Conservation (phyloP, 805 yeast genomes). For the Candida adriatica region DNA sequence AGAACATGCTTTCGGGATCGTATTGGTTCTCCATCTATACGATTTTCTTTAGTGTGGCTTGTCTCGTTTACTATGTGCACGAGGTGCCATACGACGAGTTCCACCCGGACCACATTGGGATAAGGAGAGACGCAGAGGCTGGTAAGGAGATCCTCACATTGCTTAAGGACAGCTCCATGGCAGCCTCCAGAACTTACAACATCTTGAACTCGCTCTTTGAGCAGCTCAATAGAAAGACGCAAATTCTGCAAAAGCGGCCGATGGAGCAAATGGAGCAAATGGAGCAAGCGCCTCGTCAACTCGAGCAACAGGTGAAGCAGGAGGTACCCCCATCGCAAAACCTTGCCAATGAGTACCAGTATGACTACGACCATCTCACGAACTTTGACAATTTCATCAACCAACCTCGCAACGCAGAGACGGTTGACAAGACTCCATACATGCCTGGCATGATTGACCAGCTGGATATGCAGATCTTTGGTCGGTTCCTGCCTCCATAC, state of each 20-base stretch:
- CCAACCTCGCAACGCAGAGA: slow-evolving; percentile 4
- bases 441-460: slow-evolving; percentile 83
- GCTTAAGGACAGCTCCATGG: slow-evolving; percentile 66
- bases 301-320: slow-evolving; percentile 7
- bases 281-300: slow-evolving; percentile 7
- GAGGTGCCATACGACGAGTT: slow-evolving; percentile 38
- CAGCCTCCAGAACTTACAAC: slow-evolving; percentile 75
- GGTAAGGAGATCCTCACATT: slow-evolving; percentile 70
- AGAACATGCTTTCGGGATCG: slow-evolving; percentile 68
- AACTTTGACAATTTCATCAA: slow-evolving; percentile 25
- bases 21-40: slow-evolving; percentile 92
- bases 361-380: slow-evolving; percentile 22
- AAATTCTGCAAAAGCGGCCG: slow-evolving; percentile 30
- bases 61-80: slow-evolving; percentile 75
- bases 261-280: slow-evolving; percentile 10
- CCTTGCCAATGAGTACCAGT: slow-evolving; percentile 11
- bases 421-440: slow-evolving; percentile 26
- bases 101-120: slow-evolving; percentile 47
- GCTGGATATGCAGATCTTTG: slow-evolving; percentile 79
- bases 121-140: slow-evolving; percentile 69
- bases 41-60: slow-evolving; percentile 82
- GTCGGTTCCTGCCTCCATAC: slow-evolving; percentile 76
- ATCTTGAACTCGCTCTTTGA: slow-evolving; percentile 76
- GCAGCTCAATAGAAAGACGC: slow-evolving; percentile 68
- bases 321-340: slow-evolving; percentile 24